A percentile compares a stretch with the other conserved stretches of the same genome.
Evolutionary conservation across 257 asterid species (phyloP).

Genomic region (Salvia hispanica): DNA sequence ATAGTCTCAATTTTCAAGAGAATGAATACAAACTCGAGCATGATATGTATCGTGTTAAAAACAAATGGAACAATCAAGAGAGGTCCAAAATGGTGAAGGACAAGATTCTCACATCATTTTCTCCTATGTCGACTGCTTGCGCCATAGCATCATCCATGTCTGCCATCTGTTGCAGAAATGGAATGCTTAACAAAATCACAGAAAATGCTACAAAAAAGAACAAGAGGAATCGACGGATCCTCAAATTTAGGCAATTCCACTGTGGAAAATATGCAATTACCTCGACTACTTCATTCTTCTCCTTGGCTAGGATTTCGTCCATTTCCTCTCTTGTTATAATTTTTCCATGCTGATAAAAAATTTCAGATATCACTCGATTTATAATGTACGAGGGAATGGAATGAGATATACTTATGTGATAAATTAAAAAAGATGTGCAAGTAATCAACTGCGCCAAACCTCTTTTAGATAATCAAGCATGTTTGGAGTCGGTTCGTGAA

Average conservation of each 20-base stretch:
- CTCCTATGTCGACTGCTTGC: constrained; percentile 94
- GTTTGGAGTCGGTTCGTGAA: constrained; percentile 97
- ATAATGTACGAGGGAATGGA: neutral
- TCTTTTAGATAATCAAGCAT: constrained; percentile 89
- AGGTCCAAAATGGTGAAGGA: neutral
- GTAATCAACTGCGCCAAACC: constrained; percentile 50
- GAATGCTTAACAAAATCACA: constrained; percentile 10
- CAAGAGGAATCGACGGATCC: neutral
- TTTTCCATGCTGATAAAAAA: constrained; percentile 66
- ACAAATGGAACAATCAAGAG: neutral
- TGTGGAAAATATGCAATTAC: constrained; percentile 32
- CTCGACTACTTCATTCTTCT: constrained; percentile 81
- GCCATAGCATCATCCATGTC: constrained; percentile 98
- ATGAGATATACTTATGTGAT: neutral
- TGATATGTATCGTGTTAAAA: neutral
- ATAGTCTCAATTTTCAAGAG: neutral
- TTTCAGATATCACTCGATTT: neutral
- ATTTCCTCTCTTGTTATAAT: constrained; percentile 76
- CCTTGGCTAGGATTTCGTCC: constrained; percentile 59
- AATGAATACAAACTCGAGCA: neutral
- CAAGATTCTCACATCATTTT: constrained; percentile 67
- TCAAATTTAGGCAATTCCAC: neutral
- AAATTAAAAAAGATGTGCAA: constrained; percentile 8
- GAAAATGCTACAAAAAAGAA: neutral
- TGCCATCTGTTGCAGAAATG: constrained; percentile 51